Conservation (phyloP, 306 rosid genomes). For the Neltuma alba region DNA sequence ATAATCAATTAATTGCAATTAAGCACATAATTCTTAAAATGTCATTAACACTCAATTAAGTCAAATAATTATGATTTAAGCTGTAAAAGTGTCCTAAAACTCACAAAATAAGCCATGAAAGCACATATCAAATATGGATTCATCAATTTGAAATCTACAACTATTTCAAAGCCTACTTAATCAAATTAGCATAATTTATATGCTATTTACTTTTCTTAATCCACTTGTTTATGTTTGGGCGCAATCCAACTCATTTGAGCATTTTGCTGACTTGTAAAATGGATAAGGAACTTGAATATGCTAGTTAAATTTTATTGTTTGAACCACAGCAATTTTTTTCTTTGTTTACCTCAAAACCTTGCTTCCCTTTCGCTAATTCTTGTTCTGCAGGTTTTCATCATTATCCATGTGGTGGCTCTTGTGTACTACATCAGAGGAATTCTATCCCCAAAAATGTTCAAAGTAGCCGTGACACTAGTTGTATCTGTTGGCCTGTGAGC, state of each 20-base stretch:
- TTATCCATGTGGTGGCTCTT: constrained; percentile 94
- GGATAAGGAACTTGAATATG: not conserved
- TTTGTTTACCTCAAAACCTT: constrained; percentile 33
- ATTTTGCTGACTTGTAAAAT: not conserved
- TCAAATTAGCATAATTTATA: not conserved
- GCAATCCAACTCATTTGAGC: not conserved
- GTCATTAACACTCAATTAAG: too few species aligned
- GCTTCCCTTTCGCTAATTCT: constrained; percentile 34
- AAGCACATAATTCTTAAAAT: too few species aligned
- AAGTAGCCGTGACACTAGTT: constrained; percentile 84
- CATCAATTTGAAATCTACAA: not conserved
- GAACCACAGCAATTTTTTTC: not conserved
- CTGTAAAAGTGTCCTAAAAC: too few species aligned
- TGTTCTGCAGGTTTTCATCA: constrained; percentile 80
- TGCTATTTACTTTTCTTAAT: not conserved
- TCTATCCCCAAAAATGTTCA: constrained; percentile 93
- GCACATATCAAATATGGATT: too few species aligned
- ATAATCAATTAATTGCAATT: too few species aligned
- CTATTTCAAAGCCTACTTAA: not conserved
- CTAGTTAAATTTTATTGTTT: not conserved
- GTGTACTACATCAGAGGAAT: constrained; percentile 91
- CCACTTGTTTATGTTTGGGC: not conserved
- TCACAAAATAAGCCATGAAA: too few species aligned
- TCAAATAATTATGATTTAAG: too few species aligned
- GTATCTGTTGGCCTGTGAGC: constrained; percentile 88